A percentile compares a stretch with the other conserved stretches of the same genome.
Evolutionary conservation across 768 basidiomycete species (phyloP).

Genomic region (Pulveroboletus frians): DNA sequence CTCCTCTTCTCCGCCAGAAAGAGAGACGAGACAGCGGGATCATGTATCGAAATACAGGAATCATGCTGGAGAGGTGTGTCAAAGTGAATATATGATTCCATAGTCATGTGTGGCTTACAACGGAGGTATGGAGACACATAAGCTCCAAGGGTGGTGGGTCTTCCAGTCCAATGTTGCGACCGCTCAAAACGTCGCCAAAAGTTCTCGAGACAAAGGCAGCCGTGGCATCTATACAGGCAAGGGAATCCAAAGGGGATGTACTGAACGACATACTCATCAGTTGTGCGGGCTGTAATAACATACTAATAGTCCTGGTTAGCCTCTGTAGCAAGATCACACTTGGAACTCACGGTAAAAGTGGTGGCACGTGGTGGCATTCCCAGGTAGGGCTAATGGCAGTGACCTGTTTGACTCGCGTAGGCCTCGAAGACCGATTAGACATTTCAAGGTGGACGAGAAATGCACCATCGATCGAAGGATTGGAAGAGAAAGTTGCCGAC

Average conservation of each 20-base stretch:
- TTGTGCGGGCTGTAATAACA: conserved; percentile 43
- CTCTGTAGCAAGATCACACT: neutral
- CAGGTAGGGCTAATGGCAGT: conserved; percentile 66
- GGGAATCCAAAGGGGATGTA: conserved; percentile 35
- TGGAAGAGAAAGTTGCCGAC: conserved; percentile 47
- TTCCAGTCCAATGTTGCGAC: conserved; percentile 34
- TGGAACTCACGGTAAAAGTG: conserved; percentile 40
- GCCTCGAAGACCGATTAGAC: conserved; percentile 41
- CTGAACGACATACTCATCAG: conserved; percentile 41
- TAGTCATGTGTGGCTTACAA: conserved; percentile 33
- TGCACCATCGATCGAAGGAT: conserved; percentile 40
- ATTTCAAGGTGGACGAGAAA: conserved; percentile 55
- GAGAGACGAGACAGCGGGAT: conserved; percentile 35
- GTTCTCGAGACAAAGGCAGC: conserved; percentile 48
- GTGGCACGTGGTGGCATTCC: conserved; percentile 43
- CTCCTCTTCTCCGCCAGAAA: conserved; percentile 49
- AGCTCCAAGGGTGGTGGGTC: conserved; percentile 53
- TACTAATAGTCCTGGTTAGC: conserved; percentile 31
- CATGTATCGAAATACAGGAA: conserved; percentile 13
- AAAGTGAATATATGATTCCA: neutral
- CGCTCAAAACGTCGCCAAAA: conserved; percentile 47
- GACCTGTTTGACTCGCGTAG: conserved; percentile 52
- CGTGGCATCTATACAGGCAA: conserved; percentile 38
- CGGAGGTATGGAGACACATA: conserved; percentile 41
- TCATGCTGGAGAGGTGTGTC: conserved; percentile 9